A percentile compares a stretch with the other conserved stretches of the same genome.
These are phyloP conservation scores for Theobroma grandiflorum DNA, from an alignment of 441 rosid genomes.

Conservation along the genomic window DNA sequence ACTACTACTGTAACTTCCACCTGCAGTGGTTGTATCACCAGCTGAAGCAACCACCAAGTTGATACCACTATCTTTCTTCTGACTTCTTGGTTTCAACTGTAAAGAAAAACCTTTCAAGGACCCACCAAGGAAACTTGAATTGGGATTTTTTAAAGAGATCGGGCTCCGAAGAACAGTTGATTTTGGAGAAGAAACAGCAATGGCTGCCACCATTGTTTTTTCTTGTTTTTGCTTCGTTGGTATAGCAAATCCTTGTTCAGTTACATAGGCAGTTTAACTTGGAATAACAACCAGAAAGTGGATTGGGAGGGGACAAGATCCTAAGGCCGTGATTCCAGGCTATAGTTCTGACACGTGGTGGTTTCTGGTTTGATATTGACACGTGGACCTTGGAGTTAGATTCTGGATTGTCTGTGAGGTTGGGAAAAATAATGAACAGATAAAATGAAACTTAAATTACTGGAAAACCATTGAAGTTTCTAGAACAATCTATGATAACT, in stretches of 20 bases:
- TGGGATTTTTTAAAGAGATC: constrained; percentile 43
- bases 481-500: background rate
- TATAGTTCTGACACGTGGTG: constrained; percentile 59
- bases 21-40: constrained; percentile 37
- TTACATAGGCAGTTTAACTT: background rate
- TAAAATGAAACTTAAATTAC: too few species aligned
- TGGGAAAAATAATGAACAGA: background rate
- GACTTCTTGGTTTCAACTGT: constrained; percentile 48
- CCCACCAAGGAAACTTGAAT: constrained; percentile 52
- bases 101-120: constrained; percentile 46
- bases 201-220: constrained; percentile 58
- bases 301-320: background rate
- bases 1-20: constrained; percentile 33
- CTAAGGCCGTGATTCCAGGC: constrained; percentile 36
- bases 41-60: constrained; percentile 64
- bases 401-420: constrained; percentile 26
- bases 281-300: background rate
- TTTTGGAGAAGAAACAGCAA: constrained; percentile 63
- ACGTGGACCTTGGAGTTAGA: constrained; percentile 50
- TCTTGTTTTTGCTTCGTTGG: background rate
- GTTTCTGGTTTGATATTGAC: constrained; percentile 30
- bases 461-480: background rate
- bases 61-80: constrained; percentile 36
- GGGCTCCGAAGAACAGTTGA: constrained; percentile 53
- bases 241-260: background rate